Evolutionary conservation across 1,284 basidiomycete genomes (phyloP).

Genomic region (Apiotrichum domesticum): DNA sequence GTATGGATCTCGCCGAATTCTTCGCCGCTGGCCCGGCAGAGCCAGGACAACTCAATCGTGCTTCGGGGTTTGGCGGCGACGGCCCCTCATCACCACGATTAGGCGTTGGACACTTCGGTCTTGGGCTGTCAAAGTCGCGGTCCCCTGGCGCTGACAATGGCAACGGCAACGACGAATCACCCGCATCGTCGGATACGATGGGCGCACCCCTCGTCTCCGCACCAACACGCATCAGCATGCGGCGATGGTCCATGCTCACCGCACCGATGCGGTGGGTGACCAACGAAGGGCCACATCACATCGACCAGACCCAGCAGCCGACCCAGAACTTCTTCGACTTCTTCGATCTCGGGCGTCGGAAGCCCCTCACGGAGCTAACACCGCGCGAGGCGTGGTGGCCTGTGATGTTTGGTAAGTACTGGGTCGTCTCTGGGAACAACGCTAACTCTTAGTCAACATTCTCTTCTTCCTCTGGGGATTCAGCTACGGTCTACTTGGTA

Average conservation of each 20-base stretch:
- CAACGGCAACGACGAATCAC: not conserved
- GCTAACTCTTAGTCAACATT: constrained; percentile 25
- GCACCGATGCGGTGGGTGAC: constrained; percentile 12
- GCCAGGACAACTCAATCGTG: not conserved
- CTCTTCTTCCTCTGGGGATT: constrained; percentile 47
- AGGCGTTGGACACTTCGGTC: not conserved
- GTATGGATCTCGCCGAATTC: constrained; percentile 37
- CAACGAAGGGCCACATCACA: constrained; percentile 2
- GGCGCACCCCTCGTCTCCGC: not conserved
- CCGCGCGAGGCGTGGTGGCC: constrained; percentile 40
- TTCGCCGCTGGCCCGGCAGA: constrained; percentile 26
- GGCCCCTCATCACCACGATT: not conserved
- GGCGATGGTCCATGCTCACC: constrained; percentile 2
- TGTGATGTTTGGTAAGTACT: constrained; percentile 34
- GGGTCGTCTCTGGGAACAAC: not conserved
- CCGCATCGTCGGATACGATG: not conserved
- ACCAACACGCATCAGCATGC: not conserved
- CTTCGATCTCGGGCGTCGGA: constrained; percentile 38
- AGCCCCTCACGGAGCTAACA: constrained; percentile 37
- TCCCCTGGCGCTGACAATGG: not conserved
- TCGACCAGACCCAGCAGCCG: constrained; percentile 25
- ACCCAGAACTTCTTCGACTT: constrained; percentile 42
- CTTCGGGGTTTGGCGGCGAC: not conserved
- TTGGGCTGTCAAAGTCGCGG: not conserved
- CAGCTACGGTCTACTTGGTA: constrained; percentile 43